These are phyloP conservation scores for Sclerotinia minor DNA, from an alignment of 2,329 filamentous ascomycete genomes.

Conservation along the genomic window DNA sequence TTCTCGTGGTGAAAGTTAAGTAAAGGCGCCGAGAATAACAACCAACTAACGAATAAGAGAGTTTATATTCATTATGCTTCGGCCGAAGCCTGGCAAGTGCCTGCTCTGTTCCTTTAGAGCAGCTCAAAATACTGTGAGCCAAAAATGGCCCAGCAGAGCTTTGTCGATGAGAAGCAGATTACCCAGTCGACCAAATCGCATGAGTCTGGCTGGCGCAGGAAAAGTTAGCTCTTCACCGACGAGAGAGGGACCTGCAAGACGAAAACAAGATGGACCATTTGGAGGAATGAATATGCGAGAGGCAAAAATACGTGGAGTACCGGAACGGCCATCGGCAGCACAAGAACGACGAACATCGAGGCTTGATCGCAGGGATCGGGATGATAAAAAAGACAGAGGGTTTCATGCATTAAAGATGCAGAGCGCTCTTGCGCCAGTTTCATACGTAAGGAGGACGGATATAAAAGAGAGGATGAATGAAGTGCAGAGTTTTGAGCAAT, in stretches of 20 bases:
- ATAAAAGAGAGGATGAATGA: slow-evolving; percentile 60
- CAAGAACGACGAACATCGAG: slow-evolving; percentile 26
- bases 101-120: slow-evolving; percentile 56
- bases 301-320: slow-evolving; percentile 47
- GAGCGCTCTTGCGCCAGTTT: slow-evolving; percentile 69
- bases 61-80: slow-evolving; percentile 33
- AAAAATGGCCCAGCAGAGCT: slow-evolving; percentile 33
- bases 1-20: slow-evolving; percentile 2
- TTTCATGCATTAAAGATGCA: slow-evolving; percentile 93
- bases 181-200: slow-evolving; percentile 33
- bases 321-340: slow-evolving; percentile 41
- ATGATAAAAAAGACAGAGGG: slow-evolving; percentile 45
- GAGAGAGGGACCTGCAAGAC: slow-evolving; percentile 40
- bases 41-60: neutral
- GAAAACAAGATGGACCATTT: slow-evolving; percentile 54
- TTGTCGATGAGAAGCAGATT: slow-evolving; percentile 27
- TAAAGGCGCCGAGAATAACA: neutral
- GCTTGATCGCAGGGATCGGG: slow-evolving; percentile 27
- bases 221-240: slow-evolving; percentile 29
- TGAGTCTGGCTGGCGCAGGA: slow-evolving; percentile 36
- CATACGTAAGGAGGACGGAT: slow-evolving; percentile 64
- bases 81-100: slow-evolving; percentile 35
- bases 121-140: slow-evolving; percentile 52
- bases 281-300: slow-evolving; percentile 58
- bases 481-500: slow-evolving; percentile 77